Conservation (phyloP, 441 rosid genomes). For the Populus hybrid region DNA sequence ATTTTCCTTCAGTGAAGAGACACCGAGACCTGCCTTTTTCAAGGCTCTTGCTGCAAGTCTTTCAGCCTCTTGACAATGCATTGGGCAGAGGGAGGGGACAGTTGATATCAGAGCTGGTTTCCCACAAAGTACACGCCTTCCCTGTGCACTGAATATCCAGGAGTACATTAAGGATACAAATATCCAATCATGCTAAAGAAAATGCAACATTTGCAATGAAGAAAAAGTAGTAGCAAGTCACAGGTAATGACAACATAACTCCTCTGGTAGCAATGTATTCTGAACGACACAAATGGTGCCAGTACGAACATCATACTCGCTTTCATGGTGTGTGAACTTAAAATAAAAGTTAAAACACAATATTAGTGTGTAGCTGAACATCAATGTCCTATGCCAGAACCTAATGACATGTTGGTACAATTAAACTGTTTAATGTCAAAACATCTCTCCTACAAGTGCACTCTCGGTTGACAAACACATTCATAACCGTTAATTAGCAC, state of each 20-base stretch:
- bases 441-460: background rate
- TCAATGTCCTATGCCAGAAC: background rate
- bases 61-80: slow-evolving; percentile 71
- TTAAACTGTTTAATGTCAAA: background rate
- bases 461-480: background rate
- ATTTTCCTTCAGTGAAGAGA: slow-evolving; percentile 38
- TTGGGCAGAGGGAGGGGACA: slow-evolving; percentile 58
- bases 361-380: background rate
- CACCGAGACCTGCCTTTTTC: slow-evolving; percentile 67
- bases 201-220: background rate
- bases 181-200: background rate
- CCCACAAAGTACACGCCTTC: slow-evolving; percentile 42
- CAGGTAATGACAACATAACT: background rate
- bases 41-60: slow-evolving; percentile 56
- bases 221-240: background rate
- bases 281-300: background rate
- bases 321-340: background rate
- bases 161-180: background rate
- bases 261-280: background rate
- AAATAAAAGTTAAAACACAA: background rate
- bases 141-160: slow-evolving; percentile 30
- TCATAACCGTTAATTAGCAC: background rate
- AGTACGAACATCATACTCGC: background rate
- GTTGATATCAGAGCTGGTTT: slow-evolving; percentile 70
- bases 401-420: background rate